Evolutionary conservation across 306 rosid species (phyloP).

Genomic region (Cercis canadensis): DNA sequence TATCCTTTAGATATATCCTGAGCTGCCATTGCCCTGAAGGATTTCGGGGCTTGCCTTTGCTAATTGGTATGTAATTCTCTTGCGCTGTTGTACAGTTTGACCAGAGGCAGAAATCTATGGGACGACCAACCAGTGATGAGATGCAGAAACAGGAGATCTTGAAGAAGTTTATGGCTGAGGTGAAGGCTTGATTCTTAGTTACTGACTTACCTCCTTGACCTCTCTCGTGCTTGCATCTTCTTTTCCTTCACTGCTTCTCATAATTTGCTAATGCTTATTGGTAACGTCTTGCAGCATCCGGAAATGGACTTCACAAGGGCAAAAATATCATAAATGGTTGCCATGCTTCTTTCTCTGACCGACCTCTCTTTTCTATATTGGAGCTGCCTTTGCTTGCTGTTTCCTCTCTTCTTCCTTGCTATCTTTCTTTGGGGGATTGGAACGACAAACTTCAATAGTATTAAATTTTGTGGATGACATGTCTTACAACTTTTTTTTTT

Average conservation of each 20-base stretch:
- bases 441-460: too few species aligned
- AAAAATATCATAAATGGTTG: conserved; percentile 53
- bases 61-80: conserved; percentile 1
- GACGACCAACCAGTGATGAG: conserved; percentile 89
- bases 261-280: not conserved
- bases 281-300: conserved; percentile 77
- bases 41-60: not conserved
- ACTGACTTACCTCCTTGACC: not conserved
- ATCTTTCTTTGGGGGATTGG: not conserved
- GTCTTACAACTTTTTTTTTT: too few species aligned
- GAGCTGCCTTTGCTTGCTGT: not conserved
- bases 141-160: conserved; percentile 77
- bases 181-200: conserved; percentile 22
- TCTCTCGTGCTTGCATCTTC: not conserved
- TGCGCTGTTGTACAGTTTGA: conserved; percentile 64
- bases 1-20: not conserved
- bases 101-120: conserved; percentile 92
- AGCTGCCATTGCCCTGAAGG: not conserved
- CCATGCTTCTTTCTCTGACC: not conserved
- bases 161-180: conserved; percentile 92
- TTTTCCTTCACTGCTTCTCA: not conserved
- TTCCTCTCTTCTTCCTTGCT: not conserved
- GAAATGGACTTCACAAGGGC: conserved; percentile 93
- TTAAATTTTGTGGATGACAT: too few species aligned
- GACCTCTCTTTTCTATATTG: not conserved